phyloP scores from a whole-genome alignment of 805 yeast genomes.

The Wickerhamomyces chambardii region DNA sequence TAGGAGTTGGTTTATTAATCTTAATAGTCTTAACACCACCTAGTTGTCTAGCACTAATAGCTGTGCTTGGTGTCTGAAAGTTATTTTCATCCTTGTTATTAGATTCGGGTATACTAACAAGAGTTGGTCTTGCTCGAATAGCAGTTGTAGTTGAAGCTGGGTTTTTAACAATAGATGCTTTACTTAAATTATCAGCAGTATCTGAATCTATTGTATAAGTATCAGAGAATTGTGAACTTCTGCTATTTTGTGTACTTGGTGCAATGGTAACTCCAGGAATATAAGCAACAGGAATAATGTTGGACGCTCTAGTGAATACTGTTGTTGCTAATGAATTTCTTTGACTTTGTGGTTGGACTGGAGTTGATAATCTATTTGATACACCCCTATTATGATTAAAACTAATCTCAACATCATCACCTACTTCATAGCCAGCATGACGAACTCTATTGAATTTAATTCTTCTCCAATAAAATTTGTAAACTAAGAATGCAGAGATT shows the following conservation, averaged over 20 bases:
- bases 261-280: conserved; percentile 87
- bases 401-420: conserved; percentile 18
- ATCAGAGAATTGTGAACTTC: conserved; percentile 19
- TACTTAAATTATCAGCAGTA: conserved; percentile 26
- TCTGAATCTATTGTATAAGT: conserved; percentile 11
- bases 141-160: conserved; percentile 51
- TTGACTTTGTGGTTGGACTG: conserved; percentile 16
- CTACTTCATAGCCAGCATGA: conserved; percentile 16
- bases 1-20: conserved; percentile 8
- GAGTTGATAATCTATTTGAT: conserved; percentile 17
- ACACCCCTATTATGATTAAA: conserved; percentile 13
- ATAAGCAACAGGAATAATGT: conserved; percentile 85
- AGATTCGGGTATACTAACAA: conserved; percentile 37
- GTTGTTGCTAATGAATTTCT: conserved; percentile 43
- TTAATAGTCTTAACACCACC: conserved; percentile 17
- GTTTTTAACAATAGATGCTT: conserved; percentile 32
- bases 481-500: conserved; percentile 30
- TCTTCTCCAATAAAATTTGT: conserved; percentile 31
- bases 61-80: conserved; percentile 14
- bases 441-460: conserved; percentile 21
- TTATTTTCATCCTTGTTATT: conserved; percentile 9
- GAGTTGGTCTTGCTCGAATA: conserved; percentile 63
- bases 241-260: conserved; percentile 9
- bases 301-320: conserved; percentile 71
- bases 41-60: conserved; percentile 13